These are phyloP conservation scores for Dalbergia cochinchinensis DNA, from an alignment of 306 rosid species.

Conservation along the genomic window DNA sequence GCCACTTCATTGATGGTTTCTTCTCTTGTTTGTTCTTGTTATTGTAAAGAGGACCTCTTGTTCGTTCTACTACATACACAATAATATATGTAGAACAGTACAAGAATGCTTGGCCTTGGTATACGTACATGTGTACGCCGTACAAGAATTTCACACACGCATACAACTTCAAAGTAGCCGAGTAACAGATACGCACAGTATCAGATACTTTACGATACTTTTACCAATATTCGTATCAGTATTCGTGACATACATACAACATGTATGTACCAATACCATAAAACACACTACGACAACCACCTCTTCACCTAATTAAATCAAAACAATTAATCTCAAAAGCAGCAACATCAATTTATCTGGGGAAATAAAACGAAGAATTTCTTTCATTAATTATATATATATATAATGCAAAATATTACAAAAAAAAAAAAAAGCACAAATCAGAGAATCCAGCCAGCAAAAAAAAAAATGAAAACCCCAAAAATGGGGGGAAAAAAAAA, in stretches of 20 bases:
- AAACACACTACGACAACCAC: not conserved
- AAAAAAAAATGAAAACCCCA: not conserved
- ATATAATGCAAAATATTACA: not conserved
- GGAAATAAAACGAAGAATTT: not conserved
- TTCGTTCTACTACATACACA: not conserved
- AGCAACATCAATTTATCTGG: no score
- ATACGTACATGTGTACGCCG: no score
- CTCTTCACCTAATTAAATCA: conserved; percentile 10
- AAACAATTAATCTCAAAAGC: not conserved
- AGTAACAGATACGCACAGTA: no score
- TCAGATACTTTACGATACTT: no score
- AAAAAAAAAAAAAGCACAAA: not conserved
- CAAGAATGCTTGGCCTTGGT: not conserved
- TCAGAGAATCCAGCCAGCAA: not conserved
- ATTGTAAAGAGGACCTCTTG: no score
- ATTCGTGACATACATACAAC: no score
- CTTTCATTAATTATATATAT: no score
- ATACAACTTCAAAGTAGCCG: no score
- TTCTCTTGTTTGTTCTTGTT: no score
- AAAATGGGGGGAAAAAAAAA: not conserved
- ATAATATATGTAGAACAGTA: not conserved
- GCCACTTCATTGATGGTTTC: no score
- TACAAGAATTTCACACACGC: not conserved
- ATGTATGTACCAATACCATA: not conserved
- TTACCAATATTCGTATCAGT: no score